These are phyloP conservation scores for Trametes versicolor DNA, from an alignment of 1,284 basidiomycete genomes.

Conservation along the genomic window DNA sequence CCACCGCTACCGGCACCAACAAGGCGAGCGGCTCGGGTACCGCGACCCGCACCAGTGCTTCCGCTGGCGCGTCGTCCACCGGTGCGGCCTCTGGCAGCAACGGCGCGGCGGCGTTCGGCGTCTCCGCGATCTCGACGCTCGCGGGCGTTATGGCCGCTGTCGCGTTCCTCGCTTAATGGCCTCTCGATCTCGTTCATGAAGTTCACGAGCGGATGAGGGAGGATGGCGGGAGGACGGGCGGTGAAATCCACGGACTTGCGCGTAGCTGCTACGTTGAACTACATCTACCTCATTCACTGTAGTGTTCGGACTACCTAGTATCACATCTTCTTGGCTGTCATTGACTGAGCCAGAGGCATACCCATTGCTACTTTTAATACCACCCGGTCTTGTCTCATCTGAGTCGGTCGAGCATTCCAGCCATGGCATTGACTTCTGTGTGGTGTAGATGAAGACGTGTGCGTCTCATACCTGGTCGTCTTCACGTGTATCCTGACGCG, in stretches of 20 bases:
- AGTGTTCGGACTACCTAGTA: conserved; percentile 32
- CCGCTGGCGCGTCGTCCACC: conserved; percentile 29
- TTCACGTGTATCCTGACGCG: no score
- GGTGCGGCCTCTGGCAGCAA: conserved; percentile 40
- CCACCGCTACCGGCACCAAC: conserved; percentile 25
- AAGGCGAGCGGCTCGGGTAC: conserved; percentile 23
- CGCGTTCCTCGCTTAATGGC: conserved; percentile 43
- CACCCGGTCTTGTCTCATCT: conserved; percentile 1
- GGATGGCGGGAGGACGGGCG: not conserved
- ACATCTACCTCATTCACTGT: conserved; percentile 20
- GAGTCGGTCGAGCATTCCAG: no score
- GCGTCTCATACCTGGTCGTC: no score
- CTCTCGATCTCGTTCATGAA: conserved; percentile 3
- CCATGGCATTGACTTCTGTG: no score
- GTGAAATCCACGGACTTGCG: conserved; percentile 20
- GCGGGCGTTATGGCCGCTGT: conserved; percentile 56
- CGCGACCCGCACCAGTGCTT: conserved; percentile 31
- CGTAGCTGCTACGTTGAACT: conserved; percentile 19
- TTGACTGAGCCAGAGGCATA: conserved; percentile 20
- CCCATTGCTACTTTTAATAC: conserved; percentile 35
- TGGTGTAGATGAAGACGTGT: no score
- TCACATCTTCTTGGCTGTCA: conserved; percentile 17
- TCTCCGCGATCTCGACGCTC: conserved; percentile 51
- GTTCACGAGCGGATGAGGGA: conserved; percentile 17
- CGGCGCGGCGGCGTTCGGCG: conserved; percentile 46